A percentile compares a stretch with the other conserved stretches of the same genome.
phyloP scores from a whole-genome alignment of 1,284 basidiomycete species.

The Trametes versicolor region DNA sequence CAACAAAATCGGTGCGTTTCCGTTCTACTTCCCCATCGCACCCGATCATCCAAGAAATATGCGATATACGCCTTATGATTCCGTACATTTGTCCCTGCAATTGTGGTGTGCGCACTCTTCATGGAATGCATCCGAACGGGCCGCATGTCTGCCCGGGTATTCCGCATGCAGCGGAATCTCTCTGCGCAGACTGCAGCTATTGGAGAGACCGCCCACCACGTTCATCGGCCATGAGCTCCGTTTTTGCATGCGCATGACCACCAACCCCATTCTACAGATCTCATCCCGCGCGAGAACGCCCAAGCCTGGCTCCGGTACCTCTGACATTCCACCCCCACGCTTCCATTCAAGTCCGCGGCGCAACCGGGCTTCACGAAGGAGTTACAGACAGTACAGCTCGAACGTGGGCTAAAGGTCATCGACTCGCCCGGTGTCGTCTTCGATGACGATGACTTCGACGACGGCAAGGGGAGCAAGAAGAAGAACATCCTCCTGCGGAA shows the following conservation, averaged over 20 bases:
- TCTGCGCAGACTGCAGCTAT: too few relatives aligned
- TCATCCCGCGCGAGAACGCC: constrained; percentile 90
- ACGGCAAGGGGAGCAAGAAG: constrained; percentile 63
- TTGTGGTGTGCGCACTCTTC: too few relatives aligned
- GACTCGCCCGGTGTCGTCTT: constrained; percentile 98
- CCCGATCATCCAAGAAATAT: too few relatives aligned
- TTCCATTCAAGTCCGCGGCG: constrained; percentile 94
- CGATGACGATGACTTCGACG: constrained; percentile 69
- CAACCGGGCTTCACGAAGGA: constrained; percentile 96
- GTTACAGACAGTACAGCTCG: constrained; percentile 93
- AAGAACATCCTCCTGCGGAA: constrained; percentile 87
- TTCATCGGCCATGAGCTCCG: not conserved
- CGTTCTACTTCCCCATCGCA: not conserved
- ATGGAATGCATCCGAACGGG: too few relatives aligned
- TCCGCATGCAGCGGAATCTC: too few relatives aligned
- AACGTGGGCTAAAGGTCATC: constrained; percentile 91
- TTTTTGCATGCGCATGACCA: not conserved
- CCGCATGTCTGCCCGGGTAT: too few relatives aligned
- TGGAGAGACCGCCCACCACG: too few relatives aligned
- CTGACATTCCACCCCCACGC: constrained; percentile 90
- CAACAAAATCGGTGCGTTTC: constrained; percentile 88
- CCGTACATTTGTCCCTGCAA: not conserved
- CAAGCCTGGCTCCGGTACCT: constrained; percentile 92
- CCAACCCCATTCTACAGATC: constrained; percentile 59
- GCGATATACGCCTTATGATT: not conserved